Evolutionary conservation across 1,284 basidiomycete species (phyloP).

Genomic region (Schizophyllum amplum): DNA sequence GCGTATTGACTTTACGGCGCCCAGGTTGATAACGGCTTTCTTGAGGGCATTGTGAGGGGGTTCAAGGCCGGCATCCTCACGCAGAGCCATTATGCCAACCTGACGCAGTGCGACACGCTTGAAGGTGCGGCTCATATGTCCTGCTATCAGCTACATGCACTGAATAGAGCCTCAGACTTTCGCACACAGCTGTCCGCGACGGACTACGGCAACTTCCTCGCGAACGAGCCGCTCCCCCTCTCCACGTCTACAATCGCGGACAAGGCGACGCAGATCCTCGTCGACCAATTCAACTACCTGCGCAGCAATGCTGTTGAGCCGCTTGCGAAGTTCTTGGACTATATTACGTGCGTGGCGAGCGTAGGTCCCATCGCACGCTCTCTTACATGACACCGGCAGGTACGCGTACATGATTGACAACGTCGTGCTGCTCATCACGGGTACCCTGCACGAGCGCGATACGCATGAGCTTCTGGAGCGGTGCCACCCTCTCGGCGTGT

Average conservation of each 20-base stretch:
- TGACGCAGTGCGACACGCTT: constrained; percentile 96
- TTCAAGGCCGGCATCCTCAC: constrained; percentile 92
- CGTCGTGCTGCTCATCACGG: constrained; percentile 94
- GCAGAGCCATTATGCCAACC: constrained; percentile 84
- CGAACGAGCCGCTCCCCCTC: constrained; percentile 94
- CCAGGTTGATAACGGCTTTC: constrained; percentile 76
- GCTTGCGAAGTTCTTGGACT: constrained; percentile 91
- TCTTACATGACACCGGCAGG: constrained; percentile 30
- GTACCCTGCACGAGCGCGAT: constrained; percentile 95
- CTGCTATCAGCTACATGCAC: not conserved
- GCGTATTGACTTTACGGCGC: constrained; percentile 10
- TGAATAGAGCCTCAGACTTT: constrained; percentile 52
- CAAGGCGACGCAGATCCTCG: constrained; percentile 90
- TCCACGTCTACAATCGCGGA: constrained; percentile 94
- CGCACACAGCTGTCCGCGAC: constrained; percentile 90
- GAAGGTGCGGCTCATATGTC: constrained; percentile 63
- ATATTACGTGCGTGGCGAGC: constrained; percentile 77
- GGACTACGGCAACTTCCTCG: constrained; percentile 98
- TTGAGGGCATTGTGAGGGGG: constrained; percentile 91
- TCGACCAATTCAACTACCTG: constrained; percentile 96
- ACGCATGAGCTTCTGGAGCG: constrained; percentile 95
- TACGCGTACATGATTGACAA: constrained; percentile 99
- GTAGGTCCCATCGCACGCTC: not conserved
- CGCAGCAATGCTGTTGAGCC: constrained; percentile 89
- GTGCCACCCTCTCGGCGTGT: constrained; percentile 95